These are phyloP conservation scores for Sarocladium kiliense DNA, from an alignment of 2,329 filamentous ascomycete genomes.

Conservation along the genomic window DNA sequence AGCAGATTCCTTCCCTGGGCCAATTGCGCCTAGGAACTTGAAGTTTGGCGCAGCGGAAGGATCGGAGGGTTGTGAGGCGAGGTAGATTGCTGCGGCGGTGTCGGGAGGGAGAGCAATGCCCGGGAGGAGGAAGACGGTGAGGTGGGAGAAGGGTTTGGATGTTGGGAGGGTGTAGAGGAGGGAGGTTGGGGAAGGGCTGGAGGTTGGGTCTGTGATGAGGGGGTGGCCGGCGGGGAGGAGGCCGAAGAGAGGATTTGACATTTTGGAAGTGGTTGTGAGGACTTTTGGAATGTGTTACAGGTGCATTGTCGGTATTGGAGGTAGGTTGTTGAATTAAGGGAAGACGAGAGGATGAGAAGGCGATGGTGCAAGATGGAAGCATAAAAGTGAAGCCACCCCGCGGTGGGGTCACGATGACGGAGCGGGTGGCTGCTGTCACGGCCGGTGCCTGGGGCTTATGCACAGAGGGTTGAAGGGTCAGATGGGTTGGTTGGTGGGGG, in stretches of 20 bases:
- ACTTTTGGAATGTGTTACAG: neutral
- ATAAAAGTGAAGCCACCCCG: neutral
- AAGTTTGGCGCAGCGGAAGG: conserved; percentile 53
- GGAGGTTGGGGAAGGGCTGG: conserved; percentile 48
- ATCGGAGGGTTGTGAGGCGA: conserved; percentile 50
- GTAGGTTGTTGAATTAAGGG: too few relatives aligned
- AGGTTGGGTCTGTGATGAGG: conserved; percentile 48
- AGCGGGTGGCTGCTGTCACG: neutral
- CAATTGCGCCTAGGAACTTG: conserved; percentile 82
- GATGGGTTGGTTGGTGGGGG: too few relatives aligned
- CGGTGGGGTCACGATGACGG: conserved; percentile 4
- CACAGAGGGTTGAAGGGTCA: neutral
- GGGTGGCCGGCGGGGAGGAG: conserved; percentile 57
- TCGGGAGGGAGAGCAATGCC: conserved; percentile 65
- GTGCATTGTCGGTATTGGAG: too few relatives aligned
- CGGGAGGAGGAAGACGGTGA: conserved; percentile 86
- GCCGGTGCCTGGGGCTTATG: too few relatives aligned
- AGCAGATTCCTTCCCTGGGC: conserved; percentile 83
- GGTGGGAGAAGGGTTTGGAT: conserved; percentile 64
- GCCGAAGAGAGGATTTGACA: conserved; percentile 48
- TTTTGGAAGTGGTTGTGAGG: conserved; percentile 15
- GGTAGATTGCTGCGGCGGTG: conserved; percentile 85
- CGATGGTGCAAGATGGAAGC: neutral
- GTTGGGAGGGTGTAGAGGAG: conserved; percentile 49
- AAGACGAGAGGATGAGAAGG: too few relatives aligned